These are phyloP conservation scores for Solanum paucissectum DNA, from an alignment of 257 asterid genomes.

Conservation along the genomic window DNA sequence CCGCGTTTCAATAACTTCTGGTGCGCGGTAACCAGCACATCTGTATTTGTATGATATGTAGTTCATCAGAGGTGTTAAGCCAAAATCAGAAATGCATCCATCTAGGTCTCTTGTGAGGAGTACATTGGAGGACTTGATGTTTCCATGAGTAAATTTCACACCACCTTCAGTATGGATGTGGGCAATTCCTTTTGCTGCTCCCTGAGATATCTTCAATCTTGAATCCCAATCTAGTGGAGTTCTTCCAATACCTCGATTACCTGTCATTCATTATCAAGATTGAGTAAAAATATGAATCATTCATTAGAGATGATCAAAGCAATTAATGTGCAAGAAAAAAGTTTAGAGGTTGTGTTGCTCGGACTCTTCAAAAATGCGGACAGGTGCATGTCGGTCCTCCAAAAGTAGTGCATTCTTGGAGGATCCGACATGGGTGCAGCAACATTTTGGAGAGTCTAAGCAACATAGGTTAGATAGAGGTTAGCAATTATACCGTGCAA, in stretches of 20 bases:
- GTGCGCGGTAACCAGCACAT: constrained; percentile 76
- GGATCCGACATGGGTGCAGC: neutral
- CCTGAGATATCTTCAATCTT: constrained; percentile 63
- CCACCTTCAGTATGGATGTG: constrained; percentile 71
- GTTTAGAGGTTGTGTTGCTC: neutral
- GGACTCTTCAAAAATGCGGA: neutral
- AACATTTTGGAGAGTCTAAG: neutral
- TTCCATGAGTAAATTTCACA: constrained; percentile 53
- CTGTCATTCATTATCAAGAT: constrained; percentile 14
- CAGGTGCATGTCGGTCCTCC: neutral
- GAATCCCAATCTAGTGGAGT: constrained; percentile 63
- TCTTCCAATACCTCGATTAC: constrained; percentile 40
- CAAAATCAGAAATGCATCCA: constrained; percentile 60
- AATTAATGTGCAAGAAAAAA: neutral
- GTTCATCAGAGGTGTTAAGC: constrained; percentile 51
- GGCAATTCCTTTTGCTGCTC: constrained; percentile 68
- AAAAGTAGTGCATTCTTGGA: neutral
- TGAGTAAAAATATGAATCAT: neutral
- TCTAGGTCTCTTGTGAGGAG: constrained; percentile 47
- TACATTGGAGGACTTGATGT: constrained; percentile 77
- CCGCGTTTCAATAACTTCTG: constrained; percentile 69
- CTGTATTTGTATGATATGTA: constrained; percentile 39
- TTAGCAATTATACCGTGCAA: constrained; percentile 48
- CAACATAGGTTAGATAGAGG: neutral
- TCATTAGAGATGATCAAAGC: neutral